These are phyloP conservation scores for Pseudoperonospora humuli DNA, from an alignment of 352 stramenopile species.

Conservation along the genomic window DNA sequence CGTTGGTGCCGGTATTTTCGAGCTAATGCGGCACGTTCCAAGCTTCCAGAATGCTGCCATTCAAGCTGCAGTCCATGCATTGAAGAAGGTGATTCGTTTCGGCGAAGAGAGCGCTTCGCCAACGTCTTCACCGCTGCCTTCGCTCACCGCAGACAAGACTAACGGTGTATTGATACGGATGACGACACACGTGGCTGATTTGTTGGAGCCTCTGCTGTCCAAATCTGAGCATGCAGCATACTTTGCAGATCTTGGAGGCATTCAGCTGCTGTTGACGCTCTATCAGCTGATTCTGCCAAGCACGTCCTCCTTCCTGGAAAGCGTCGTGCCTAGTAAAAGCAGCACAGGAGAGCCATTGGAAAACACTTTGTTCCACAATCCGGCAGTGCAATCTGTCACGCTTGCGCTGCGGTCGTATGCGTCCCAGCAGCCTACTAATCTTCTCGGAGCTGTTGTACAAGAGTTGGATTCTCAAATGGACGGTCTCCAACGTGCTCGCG, in stretches of 20 bases:
- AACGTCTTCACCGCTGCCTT: conserved; percentile 1
- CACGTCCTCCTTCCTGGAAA: conserved; percentile 73
- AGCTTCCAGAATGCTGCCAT: conserved; percentile 82
- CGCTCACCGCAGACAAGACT: conserved; percentile 14
- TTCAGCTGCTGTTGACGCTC: conserved; percentile 85
- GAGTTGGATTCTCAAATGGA: conserved; percentile 56
- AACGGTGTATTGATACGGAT: conserved; percentile 51
- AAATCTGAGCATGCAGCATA: conserved; percentile 89
- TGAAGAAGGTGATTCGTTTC: conserved; percentile 87
- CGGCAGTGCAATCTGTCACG: conserved; percentile 84
- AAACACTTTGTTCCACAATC: conserved; percentile 65
- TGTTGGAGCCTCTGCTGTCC: conserved; percentile 92
- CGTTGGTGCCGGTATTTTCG: conserved; percentile 91
- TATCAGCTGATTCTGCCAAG: conserved; percentile 84
- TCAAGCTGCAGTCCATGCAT: conserved; percentile 79
- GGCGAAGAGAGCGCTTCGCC: conserved; percentile 41
- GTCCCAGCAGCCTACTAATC: conserved; percentile 78
- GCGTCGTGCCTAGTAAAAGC: conserved; percentile 23
- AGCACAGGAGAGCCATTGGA: conserved; percentile 2
- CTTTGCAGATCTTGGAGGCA: conserved; percentile 88
- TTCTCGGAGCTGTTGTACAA: conserved; percentile 58
- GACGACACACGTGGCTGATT: conserved; percentile 80
- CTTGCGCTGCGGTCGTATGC: conserved; percentile 85
- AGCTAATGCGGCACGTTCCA: conserved; percentile 94
- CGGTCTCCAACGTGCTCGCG: conserved; percentile 26